Base-by-base conservation (phyloP, 2,329 filamentous ascomycete species). In the Penicillium sp. region DNA sequence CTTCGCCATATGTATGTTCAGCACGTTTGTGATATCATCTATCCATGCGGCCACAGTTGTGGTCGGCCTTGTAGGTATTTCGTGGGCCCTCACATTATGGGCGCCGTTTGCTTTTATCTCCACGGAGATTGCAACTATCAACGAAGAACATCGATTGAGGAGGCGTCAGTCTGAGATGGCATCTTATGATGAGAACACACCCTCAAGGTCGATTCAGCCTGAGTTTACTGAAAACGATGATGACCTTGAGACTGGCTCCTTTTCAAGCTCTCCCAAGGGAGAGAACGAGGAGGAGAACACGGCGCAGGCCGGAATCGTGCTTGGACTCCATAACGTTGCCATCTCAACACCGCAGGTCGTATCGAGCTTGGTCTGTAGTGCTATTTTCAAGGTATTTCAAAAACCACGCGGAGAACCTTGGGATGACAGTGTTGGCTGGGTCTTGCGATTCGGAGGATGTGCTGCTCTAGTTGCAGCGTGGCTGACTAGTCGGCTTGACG, bases 311-410 rank as follows among this genome's bases (percentile, higher is more conserved):
- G 93, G 94, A 47, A 91, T 97, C 46, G 92, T 98, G 49, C 85
- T 98, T 2, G 94, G 94, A 8, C 93, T 98, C 58, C 94, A 98
- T 82, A 98, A 98, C 76, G 94, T 98, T 79, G 90, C 93, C 17
- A 91, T 98, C 68, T 92, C 93, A 0, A 89, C 92, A 5, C 94
- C 94, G 1, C 94, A 98, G 75, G 93, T 97, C 64, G 85, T 97
- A 58, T 93, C 94, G 11, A 97, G 93, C 6, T 80, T 97, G 30
- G 88, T 91, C 26, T 94, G 91, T 63, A 93, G 90, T 72, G 82
- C 90, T 63, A 91, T 98, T 65, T 98, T 98, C 81, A 89, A 88
- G 72, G 81, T 90, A 46, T 85, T 94, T 71, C 93, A 98, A 79
- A 97, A 96, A 77, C 92, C 92, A 0, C 85, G 94, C 65, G 93